Base-by-base conservation (phyloP, 768 basidiomycete genomes). In the Amanita muscaria region DNA sequence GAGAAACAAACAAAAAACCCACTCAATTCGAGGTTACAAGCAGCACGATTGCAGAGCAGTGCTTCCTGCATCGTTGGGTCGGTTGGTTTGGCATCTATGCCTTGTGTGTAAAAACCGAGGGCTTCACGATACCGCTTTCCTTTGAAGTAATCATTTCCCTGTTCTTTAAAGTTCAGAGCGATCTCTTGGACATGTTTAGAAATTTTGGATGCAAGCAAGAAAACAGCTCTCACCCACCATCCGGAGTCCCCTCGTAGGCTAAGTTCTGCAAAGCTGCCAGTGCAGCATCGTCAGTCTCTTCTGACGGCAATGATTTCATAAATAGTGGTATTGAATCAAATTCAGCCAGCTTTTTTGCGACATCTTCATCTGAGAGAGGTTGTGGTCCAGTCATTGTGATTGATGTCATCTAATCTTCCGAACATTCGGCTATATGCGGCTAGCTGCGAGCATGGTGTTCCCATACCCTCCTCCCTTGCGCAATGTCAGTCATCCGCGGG, bases 111-210 rank as follows among this genome's bases (percentile, higher is more conserved):
- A 60, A 97, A 96, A 1, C 80, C 78, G 6, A 83, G 49, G 1
- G 96, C 96, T 60, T 98, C 92, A 29, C 88, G 76, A 61, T 77
- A 86, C 33, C 88, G 77, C 57, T 88, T 89, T 22, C 83, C 83
- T 52, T 80, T 83, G 66, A 87, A 94, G 56, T 94, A 89, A 44
- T 93, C 91, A 58, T 97, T 98, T 4, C 92, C 96, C 59, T 94
- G 89, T 42, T 89, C 80, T 61, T 96, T 97, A 65, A 97, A 96
- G 57, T 87, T 92, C 49, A 78, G 73, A 1, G 94, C 90, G 51
- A 90, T 70, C 61, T 98, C 96, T 94, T 51, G 21, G 32, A 0
- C 19, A 47, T 29, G 18, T 1, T 15, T 41, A 32, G 40, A 34
- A 38, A 34, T 24, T 37, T 23, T 30, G 18, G 18, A 25, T 18